phyloP scores from a whole-genome alignment of 2,329 filamentous ascomycete genomes.

The Cordyceps tenuipes region DNA sequence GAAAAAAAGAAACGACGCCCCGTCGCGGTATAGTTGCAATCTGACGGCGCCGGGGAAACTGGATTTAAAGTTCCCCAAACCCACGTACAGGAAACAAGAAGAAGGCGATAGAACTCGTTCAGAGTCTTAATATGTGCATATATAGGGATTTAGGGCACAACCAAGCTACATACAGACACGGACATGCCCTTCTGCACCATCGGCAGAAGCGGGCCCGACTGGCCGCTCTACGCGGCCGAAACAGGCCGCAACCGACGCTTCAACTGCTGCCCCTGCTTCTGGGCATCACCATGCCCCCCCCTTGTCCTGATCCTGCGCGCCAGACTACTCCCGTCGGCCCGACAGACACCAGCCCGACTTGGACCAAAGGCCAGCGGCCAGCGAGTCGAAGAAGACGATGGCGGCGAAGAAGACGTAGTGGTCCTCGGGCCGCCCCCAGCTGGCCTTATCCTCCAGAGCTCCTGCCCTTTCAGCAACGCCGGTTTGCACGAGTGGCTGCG shows the following conservation, averaged over 20 bases:
- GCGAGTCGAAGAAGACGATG: conserved; percentile 27
- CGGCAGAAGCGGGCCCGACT: background rate
- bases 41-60: too few species aligned
- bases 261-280: background rate
- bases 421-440: too few species aligned
- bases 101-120: background rate
- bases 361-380: conserved; percentile 25
- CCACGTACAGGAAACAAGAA: too few species aligned
- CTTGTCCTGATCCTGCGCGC: background rate
- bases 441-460: conserved; percentile 32
- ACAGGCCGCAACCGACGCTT: background rate
- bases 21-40: too few species aligned
- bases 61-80: too few species aligned
- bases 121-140: background rate
- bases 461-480: conserved; percentile 27
- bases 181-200: too few species aligned
- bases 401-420: conserved; percentile 32
- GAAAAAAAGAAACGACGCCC: too few species aligned
- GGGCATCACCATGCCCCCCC: conserved; percentile 5
- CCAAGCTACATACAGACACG: background rate
- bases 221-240: background rate
- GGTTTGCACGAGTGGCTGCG: conserved; percentile 29
- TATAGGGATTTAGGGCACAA: background rate
- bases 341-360: conserved; percentile 10
- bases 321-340: background rate